These are phyloP conservation scores for Arachis stenosperma DNA, from an alignment of 306 rosid genomes.

Conservation along the genomic window DNA sequence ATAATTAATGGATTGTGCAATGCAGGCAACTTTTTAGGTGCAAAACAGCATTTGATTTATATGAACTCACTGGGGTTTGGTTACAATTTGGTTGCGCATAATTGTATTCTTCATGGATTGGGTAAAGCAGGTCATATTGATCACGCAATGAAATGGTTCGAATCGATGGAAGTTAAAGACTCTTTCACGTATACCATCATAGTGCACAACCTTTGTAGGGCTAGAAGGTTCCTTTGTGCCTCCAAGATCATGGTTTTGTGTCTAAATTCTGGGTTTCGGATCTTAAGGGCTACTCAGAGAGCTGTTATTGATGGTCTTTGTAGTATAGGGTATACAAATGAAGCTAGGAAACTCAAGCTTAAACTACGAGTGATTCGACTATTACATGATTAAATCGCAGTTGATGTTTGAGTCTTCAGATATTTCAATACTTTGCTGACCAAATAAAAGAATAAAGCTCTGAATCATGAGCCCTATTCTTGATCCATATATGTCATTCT, in stretches of 20 bases:
- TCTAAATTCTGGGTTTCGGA: constrained; percentile 56
- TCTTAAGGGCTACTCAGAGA: constrained; percentile 57
- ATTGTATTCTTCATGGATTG: constrained; percentile 75
- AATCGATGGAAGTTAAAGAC: constrained; percentile 73
- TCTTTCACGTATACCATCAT: constrained; percentile 64
- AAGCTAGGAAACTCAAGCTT: constrained; percentile 60
- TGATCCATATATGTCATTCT: constrained; percentile 16
- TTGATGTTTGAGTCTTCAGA: constrained; percentile 9
- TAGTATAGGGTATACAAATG: constrained; percentile 55
- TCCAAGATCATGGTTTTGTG: constrained; percentile 64
- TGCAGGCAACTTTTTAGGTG: constrained; percentile 57
- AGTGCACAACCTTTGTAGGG: constrained; percentile 83
- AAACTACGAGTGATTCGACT: constrained; percentile 51
- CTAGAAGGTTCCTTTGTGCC: constrained; percentile 58
- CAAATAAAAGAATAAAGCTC: constrained; percentile 1
- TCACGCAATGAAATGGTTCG: constrained; percentile 63
- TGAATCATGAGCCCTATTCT: not conserved
- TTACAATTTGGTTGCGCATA: constrained; percentile 67
- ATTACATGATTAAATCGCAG: constrained; percentile 37
- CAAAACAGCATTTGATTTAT: constrained; percentile 57
- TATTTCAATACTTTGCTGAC: constrained; percentile 9
- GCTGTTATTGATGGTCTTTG: constrained; percentile 70
- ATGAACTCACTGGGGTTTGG: constrained; percentile 60
- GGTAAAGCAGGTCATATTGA: constrained; percentile 80
- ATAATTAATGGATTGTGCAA: constrained; percentile 70